Evolutionary conservation across 257 asterid genomes (phyloP), one percentile per base, ranked within the genome.

Genomic region (Jasminum sambac): DNA sequence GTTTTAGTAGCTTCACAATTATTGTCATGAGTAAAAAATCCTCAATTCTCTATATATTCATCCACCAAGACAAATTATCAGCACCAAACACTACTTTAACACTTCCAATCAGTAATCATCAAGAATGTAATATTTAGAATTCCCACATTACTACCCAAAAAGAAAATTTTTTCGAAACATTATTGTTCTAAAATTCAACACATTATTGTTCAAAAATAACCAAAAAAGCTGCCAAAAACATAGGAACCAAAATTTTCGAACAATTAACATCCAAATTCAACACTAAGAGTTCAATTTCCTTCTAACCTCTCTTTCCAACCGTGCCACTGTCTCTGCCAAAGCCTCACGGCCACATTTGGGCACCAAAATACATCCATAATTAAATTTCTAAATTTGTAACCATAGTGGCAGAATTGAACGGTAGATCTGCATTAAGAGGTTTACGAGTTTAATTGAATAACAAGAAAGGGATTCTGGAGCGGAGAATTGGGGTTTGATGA

Each of bases 291-390:
- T 2, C 9, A n/a, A 11, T 57, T 41, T 46, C 44, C 41, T 67
- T n/a, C 80, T 70, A 70, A 93, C 97, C 97, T 93, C 97, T 70
- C 66, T 79, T 83, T 90, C 96, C 43, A 89, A 88, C 77, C 76
- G 80, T n/a, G 84, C 52, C 57, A 78, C 57, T 75, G 79, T 86
- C 79, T 83, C 89, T 61, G 62, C 19, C 73, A 85, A 36, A 5
- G 96, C 98, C 74, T 88, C 88, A 8, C 84, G 84, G 73, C 90
- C 96, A 11, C 97, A 86, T 30, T 61, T 55, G 6, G 63, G 60
- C 8, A 40, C 52, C 9, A 8, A 72, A 75, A 34, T 57, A 71
- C 63, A 78, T 78, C 82, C 81, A 83, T 76, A 78, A 70, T 59
- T 7, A 3, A 34, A 25, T 58, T 26, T 50, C 11, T 25, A 34